A percentile compares a stretch with the other conserved stretches of the same genome.
These are phyloP conservation scores for Iris pallida DNA, from an alignment of 116 monocot species.

Conservation along the genomic window DNA sequence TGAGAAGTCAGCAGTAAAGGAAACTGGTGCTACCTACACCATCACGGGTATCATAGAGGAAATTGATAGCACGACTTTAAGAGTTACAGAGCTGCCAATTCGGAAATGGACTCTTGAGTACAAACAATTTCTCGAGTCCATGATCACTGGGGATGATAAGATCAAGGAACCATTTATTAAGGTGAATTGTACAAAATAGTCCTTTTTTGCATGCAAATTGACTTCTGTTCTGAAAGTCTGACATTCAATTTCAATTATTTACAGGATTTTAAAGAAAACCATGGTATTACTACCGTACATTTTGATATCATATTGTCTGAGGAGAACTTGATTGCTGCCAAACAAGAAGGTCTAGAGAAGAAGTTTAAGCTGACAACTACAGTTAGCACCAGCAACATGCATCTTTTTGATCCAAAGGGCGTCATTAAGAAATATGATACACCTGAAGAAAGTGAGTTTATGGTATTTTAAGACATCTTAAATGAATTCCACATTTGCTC, in stretches of 20 bases:
- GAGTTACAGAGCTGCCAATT: conserved; percentile 79
- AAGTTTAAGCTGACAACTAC: conserved; percentile 79
- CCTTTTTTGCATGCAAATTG: background rate
- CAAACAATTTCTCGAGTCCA: conserved; percentile 72
- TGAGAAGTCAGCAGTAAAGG: conserved; percentile 73
- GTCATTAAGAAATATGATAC: conserved; percentile 74
- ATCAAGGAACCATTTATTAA: conserved; percentile 80
- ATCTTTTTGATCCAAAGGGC: conserved; percentile 75
- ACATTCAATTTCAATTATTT: background rate
- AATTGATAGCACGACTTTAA: conserved; percentile 49
- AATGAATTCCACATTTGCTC: background rate
- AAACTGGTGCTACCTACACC: conserved; percentile 69
- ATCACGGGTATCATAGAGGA: conserved; percentile 71
- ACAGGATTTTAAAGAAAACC: conserved; percentile 66
- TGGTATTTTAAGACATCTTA: background rate
- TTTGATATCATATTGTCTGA: conserved; percentile 67
- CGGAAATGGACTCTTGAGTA: conserved; percentile 94
- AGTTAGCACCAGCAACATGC: conserved; percentile 83
- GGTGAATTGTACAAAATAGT: conserved; percentile 26
- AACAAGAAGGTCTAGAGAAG: conserved; percentile 66
- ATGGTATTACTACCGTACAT: conserved; percentile 58
- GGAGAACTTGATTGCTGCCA: conserved; percentile 64
- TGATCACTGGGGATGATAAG: conserved; percentile 73
- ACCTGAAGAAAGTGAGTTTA: conserved; percentile 66
- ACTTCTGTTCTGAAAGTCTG: background rate